Conservation (phyloP, 768 basidiomycete genomes). For the Mycena albidolilacea region DNA sequence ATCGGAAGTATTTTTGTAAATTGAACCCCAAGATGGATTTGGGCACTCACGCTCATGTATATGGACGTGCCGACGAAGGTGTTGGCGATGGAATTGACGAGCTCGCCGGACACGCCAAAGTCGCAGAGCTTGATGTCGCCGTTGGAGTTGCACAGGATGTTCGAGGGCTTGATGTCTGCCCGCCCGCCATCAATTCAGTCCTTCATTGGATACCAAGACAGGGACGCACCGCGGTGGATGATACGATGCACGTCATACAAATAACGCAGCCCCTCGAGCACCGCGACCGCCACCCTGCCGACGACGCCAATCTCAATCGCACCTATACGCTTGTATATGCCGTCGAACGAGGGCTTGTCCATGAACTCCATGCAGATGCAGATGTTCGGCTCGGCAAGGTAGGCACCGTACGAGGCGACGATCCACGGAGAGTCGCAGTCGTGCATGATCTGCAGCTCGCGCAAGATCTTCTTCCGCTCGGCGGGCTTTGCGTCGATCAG, state of each 20-base stretch:
- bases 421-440: slow-evolving; percentile 95
- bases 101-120: slow-evolving; percentile 98
- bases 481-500: slow-evolving; percentile 97
- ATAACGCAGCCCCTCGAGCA: slow-evolving; percentile 95
- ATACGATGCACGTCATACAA: slow-evolving; percentile 98
- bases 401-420: slow-evolving; percentile 97
- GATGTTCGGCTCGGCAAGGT: slow-evolving; percentile 96
- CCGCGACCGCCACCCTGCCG: slow-evolving; percentile 92
- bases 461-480: slow-evolving; percentile 96
- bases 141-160: slow-evolving; percentile 93
- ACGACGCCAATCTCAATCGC: slow-evolving; percentile 94
- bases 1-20: not conserved
- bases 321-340: slow-evolving; percentile 96
- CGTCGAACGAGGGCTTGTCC: slow-evolving; percentile 95
- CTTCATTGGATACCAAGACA: slow-evolving; percentile 39
- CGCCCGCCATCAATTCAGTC: too few relatives aligned
- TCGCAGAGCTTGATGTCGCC: slow-evolving; percentile 99
- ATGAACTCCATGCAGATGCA: slow-evolving; percentile 99
- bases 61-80: slow-evolving; percentile 99
- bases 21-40: not conserved
- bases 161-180: slow-evolving; percentile 98
- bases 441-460: slow-evolving; percentile 99
- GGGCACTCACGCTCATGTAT: slow-evolving; percentile 94
- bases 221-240: slow-evolving; percentile 92
- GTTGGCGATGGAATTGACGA: slow-evolving; percentile 99